Percentiles rank a stretch among this genome's conserved stretches.
Evolutionary conservation across 306 rosid genomes (phyloP).

Genomic region (Fragaria iinumae): DNA sequence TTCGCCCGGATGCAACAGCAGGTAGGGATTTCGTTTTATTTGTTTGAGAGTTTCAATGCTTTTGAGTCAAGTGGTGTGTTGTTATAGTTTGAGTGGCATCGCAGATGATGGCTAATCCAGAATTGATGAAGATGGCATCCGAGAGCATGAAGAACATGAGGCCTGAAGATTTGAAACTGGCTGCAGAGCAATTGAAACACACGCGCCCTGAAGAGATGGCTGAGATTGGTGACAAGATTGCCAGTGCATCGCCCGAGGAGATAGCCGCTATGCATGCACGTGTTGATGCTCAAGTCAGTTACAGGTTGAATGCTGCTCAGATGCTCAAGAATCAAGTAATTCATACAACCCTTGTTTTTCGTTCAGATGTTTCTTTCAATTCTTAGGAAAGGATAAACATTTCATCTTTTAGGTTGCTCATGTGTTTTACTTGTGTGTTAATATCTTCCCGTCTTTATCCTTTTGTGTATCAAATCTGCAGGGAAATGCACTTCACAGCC

Average conservation of each 20-base stretch:
- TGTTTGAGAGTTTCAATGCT: background rate
- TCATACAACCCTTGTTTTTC: background rate
- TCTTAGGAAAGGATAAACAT: background rate
- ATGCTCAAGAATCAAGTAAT: constrained; percentile 82
- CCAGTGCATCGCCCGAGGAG: constrained; percentile 79
- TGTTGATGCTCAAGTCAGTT: constrained; percentile 62
- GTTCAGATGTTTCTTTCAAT: background rate
- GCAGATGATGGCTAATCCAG: constrained; percentile 97
- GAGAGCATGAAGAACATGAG: constrained; percentile 93
- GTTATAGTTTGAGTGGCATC: constrained; percentile 19
- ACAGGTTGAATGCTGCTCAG: constrained; percentile 76
- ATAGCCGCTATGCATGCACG: constrained; percentile 67
- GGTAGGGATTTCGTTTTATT: constrained; percentile 24
- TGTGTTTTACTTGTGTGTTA: background rate
- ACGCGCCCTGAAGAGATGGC: constrained; percentile 93
- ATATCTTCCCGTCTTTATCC: background rate
- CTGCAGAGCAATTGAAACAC: constrained; percentile 87
- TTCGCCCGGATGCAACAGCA: constrained; percentile 90
- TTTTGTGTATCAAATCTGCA: constrained; percentile 40
- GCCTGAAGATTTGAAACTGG: constrained; percentile 71
- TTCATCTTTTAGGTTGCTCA: background rate
- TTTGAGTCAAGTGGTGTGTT: constrained; percentile 5
- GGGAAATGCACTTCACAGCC: constrained; percentile 89
- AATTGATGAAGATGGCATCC: constrained; percentile 82
- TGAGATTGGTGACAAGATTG: constrained; percentile 90